phyloP scores from a whole-genome alignment of 1,284 basidiomycete genomes.

The Cerrena zonata region DNA sequence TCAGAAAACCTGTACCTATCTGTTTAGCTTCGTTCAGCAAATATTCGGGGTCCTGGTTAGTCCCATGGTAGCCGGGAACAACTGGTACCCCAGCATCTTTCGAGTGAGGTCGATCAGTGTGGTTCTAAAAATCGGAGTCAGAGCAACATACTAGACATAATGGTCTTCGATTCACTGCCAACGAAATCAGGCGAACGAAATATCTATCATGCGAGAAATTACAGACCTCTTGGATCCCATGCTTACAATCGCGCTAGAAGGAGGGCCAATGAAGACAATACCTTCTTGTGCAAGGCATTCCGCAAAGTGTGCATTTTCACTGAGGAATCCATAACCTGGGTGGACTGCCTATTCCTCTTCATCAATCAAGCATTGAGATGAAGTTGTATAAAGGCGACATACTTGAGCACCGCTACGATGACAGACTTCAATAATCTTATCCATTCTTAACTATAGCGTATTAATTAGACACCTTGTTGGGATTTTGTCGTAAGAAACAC shows the following conservation, averaged over 20 bases:
- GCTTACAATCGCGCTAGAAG: conserved; percentile 85
- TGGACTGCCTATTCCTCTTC: conserved; percentile 62
- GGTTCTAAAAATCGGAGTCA: background rate
- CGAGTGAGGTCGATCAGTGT: conserved; percentile 6
- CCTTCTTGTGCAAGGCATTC: conserved; percentile 81
- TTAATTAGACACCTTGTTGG: background rate
- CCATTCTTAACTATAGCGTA: conserved; percentile 68
- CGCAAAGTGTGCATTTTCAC: conserved; percentile 89
- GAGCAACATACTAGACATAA: conserved; percentile 70
- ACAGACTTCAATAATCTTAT: conserved; percentile 84
- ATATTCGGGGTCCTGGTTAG: conserved; percentile 62
- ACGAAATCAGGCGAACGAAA: conserved; percentile 6
- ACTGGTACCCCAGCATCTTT: conserved; percentile 84
- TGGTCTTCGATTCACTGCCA: conserved; percentile 76
- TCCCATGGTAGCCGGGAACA: conserved; percentile 85
- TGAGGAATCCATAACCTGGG: conserved; percentile 85
- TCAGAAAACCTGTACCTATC: conserved; percentile 66
- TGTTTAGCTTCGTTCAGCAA: conserved; percentile 65
- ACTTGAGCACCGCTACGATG: conserved; percentile 79
- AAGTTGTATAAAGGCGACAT: too few relatives aligned
- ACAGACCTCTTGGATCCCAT: conserved; percentile 85
- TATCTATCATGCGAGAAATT: background rate
- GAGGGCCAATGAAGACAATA: conserved; percentile 93
- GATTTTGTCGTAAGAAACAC: background rate
- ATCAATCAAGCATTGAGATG: too few relatives aligned